Conservation (phyloP, 176 grass and related monocot species). For the Olyra latifolia region DNA sequence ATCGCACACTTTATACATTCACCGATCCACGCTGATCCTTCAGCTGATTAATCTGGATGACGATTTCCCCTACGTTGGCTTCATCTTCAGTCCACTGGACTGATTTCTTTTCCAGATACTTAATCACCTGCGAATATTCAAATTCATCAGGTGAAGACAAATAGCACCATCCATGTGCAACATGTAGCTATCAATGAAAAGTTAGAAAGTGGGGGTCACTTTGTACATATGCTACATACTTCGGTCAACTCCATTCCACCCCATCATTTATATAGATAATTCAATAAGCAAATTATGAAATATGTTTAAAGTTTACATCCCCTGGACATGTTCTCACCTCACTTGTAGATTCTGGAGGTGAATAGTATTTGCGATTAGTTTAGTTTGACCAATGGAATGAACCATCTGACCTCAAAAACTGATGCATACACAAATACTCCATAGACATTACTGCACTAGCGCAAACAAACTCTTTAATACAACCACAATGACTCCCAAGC, state of each 20-base stretch:
- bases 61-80: slow-evolving; percentile 43
- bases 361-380: not conserved
- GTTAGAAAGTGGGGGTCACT: not conserved
- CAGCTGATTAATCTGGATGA: slow-evolving; percentile 64
- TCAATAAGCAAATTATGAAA: not conserved
- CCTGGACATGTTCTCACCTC: not conserved
- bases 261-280: not conserved
- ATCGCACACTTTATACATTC: not conserved
- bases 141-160: slow-evolving; percentile 1
- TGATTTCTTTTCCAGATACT: slow-evolving; percentile 71
- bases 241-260: not conserved
- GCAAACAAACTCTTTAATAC: not conserved
- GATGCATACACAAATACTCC: not conserved
- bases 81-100: slow-evolving; percentile 70
- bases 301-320: not conserved
- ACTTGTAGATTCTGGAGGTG: not conserved
- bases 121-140: slow-evolving; percentile 53
- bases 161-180: not conserved
- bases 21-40: slow-evolving; percentile 39
- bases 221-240: not conserved
- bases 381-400: not conserved
- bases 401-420: not conserved
- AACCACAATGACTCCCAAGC: not conserved
- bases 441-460: not conserved
- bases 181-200: not conserved